Percentiles rank a stretch among this genome's conserved stretches.
Conservation (phyloP, 2,329 filamentous ascomycete species). For the Beauveria rudraprayagi region DNA sequence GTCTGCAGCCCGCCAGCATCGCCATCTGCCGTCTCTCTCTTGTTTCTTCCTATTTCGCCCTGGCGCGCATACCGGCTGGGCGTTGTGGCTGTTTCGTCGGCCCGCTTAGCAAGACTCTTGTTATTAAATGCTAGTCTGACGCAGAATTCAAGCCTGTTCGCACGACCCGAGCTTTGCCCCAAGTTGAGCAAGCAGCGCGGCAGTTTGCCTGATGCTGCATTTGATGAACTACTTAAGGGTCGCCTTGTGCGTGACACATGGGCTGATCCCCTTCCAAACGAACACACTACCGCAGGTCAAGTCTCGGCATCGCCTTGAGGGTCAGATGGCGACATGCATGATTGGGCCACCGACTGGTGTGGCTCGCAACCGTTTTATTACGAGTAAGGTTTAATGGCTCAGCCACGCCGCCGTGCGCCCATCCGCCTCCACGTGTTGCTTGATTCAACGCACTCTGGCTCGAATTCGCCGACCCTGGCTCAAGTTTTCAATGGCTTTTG, state of each 20-base stretch:
- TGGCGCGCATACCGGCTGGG: background rate
- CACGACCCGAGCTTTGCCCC: background rate
- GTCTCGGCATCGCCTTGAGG: background rate
- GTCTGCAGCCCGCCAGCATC: background rate
- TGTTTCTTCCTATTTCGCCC: slow-evolving; percentile 2
- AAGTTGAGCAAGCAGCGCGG: background rate
- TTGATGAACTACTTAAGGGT: background rate
- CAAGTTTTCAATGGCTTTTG: background rate
- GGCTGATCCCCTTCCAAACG: background rate
- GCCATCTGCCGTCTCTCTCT: background rate
- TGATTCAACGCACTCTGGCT: background rate
- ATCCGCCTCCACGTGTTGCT: slow-evolving; percentile 2
- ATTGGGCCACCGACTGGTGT: background rate
- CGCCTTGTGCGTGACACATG: background rate
- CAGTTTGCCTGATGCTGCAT: background rate
- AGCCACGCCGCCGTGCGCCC: background rate
- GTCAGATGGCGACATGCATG: background rate
- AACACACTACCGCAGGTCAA: background rate
- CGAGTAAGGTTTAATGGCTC: slow-evolving; percentile 6
- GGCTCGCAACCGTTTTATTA: slow-evolving; percentile 3
- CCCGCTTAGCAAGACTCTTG: background rate
- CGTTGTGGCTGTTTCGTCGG: background rate
- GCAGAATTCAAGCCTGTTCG: background rate
- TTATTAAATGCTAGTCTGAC: background rate
- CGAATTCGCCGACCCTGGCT: background rate